Percentiles rank a stretch among this genome's conserved stretches.
phyloP scores from a whole-genome alignment of 2,329 filamentous ascomycete species.

The Cryphonectria naterciae region DNA sequence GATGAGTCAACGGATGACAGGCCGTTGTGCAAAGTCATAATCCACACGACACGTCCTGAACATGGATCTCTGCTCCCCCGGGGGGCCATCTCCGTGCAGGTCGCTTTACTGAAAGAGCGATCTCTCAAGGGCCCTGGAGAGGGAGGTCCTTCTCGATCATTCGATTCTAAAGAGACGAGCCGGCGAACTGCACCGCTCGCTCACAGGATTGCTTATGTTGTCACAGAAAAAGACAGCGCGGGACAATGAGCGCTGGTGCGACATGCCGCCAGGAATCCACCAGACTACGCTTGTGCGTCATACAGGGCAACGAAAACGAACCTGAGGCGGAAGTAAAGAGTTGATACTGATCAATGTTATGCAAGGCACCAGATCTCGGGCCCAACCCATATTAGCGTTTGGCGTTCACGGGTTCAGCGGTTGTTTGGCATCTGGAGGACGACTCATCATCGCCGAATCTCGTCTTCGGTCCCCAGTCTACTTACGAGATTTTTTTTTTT shows the following conservation, averaged over 20 bases:
- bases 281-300: neutral
- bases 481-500: neutral
- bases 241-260: neutral
- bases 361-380: constrained; percentile 4
- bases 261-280: neutral
- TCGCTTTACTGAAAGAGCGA: neutral
- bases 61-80: neutral
- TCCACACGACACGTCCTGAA: neutral
- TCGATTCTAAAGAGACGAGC: neutral
- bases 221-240: neutral
- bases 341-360: neutral
- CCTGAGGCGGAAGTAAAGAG: neutral
- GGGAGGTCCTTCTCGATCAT: neutral
- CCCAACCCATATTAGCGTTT: constrained; percentile 9
- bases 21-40: neutral
- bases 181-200: neutral
- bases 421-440: neutral
- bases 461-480: neutral
- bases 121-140: neutral
- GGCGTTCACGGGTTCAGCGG: neutral
- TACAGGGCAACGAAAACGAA: neutral
- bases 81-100: neutral
- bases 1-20: neutral
- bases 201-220: neutral
- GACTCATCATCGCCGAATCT: neutral